phyloP scores from a whole-genome alignment of 2,329 filamentous ascomycete genomes.

The Ophiognomonia clavigignenti-juglandacearum region DNA sequence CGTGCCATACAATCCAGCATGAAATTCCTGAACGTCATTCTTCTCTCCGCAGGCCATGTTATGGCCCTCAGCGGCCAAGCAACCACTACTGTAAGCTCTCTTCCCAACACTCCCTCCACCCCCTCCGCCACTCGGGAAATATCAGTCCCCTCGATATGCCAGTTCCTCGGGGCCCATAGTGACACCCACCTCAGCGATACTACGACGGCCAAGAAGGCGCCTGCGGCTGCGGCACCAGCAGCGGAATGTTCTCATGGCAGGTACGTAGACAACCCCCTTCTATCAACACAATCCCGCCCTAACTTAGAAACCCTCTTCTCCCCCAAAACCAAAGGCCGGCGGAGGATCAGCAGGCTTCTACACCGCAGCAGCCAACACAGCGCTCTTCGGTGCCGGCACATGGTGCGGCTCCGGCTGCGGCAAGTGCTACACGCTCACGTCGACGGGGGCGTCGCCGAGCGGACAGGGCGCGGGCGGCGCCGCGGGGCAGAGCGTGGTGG shows the following conservation, averaged over 20 bases:
- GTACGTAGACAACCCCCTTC: not conserved
- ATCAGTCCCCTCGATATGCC: not conserved
- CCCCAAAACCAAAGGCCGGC: not conserved
- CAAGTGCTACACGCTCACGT: slow-evolving; percentile 24
- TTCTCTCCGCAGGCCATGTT: slow-evolving; percentile 2
- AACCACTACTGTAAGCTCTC: slow-evolving; percentile 12
- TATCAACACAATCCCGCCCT: not conserved
- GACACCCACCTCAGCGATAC: slow-evolving; percentile 3
- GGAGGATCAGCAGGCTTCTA: slow-evolving; percentile 16
- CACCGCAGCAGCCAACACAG: slow-evolving; percentile 23
- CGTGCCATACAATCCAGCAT: too few relatives aligned
- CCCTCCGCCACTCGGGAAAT: too few relatives aligned
- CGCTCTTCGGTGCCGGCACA: slow-evolving; percentile 20
- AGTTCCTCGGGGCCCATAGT: not conserved
- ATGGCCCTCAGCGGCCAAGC: slow-evolving; percentile 13
- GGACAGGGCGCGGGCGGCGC: slow-evolving; percentile 5
- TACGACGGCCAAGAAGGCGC: slow-evolving; percentile 11
- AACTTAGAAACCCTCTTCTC: not conserved
- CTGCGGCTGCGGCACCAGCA: slow-evolving; percentile 9
- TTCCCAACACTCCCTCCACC: too few relatives aligned
- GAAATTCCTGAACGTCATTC: slow-evolving; percentile 1
- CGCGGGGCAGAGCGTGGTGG: slow-evolving; percentile 22
- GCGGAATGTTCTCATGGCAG: slow-evolving; percentile 7
- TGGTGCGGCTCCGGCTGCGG: slow-evolving; percentile 27
- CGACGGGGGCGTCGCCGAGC: slow-evolving; percentile 19